Base-by-base conservation (phyloP, 345 rosid species). In the Arabis hirsuta region DNA sequence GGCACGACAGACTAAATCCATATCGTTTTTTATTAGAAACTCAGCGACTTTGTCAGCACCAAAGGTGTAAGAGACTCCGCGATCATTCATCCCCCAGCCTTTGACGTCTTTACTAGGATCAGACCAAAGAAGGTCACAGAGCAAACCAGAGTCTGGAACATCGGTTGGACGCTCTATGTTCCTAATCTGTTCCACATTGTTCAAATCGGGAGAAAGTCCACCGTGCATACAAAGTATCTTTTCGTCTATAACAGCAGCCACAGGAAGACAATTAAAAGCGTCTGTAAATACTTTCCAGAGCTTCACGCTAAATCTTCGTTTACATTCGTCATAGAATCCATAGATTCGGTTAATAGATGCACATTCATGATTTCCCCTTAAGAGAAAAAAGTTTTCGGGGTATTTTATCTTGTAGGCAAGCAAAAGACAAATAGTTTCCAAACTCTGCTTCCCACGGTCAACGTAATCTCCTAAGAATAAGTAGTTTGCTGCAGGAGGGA, bases 11-110 rank as follows among this genome's bases (percentile, higher is more conserved):
- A 73, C 56, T 27, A 73, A 50, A 65, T 73, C 97, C 81, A 92
- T 69, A 77, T 92, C 94, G 58, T 85, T 90, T 73, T 90, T 86
- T 68, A 82, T 76, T 19, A 92, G 87, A 79, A 92, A 88, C 66
- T 88, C 94, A 10, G 88, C 74, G 26, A 74, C 72, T 73, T 60
- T 81, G 55, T 80, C 87, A 32, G 85, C 73, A 7, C 87, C 89
- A 63, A 83, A 85, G 50, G 87, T 83, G 72, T 47, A 79, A 5
- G 89, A 85, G 76, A 85, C 85, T 47, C 89, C 89, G 1, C 89
- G 78, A 54, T 85, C 89, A 65, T 81, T 83, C 80, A 76, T 78
- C 55, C 87, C 87, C 89, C 89, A 85, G 46, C 87, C 89, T 22
- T 80, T 78, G 56, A 81, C 67, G 5, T 79, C 85, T 65, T 65